Evolutionary conservation across 441 rosid species (phyloP).

Genomic region (Erodium moschatum): DNA sequence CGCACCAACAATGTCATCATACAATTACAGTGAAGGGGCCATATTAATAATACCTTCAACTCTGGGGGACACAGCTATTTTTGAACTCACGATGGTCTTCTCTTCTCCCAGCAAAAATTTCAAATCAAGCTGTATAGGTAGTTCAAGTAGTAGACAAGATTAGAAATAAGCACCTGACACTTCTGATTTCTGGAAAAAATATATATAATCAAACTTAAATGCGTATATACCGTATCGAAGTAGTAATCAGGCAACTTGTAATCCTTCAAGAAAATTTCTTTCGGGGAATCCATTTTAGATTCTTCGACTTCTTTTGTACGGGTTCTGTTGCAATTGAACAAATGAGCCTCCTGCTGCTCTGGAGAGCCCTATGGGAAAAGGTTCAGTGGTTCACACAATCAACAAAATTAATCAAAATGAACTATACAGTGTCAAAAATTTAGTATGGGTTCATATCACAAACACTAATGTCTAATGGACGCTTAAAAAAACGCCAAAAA

Average conservation of each 20-base stretch:
- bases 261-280: constrained; percentile 86
- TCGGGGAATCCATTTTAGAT: constrained; percentile 69
- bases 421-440: neutral
- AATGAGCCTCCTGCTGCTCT: constrained; percentile 39
- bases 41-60: constrained; percentile 50
- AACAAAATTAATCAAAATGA: constrained; percentile 16
- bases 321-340: constrained; percentile 70
- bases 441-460: neutral
- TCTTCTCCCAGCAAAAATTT: constrained; percentile 78
- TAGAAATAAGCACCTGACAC: no score
- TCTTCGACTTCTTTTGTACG: constrained; percentile 50
- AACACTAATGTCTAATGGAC: neutral
- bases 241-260: constrained; percentile 85
- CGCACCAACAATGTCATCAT: neutral
- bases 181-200: no score
- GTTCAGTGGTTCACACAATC: neutral
- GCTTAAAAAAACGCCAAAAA: constrained; percentile 30
- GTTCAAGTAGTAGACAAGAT: constrained; percentile 9
- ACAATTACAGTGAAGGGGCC: constrained; percentile 6
- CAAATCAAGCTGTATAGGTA: constrained; percentile 57
- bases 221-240: constrained; percentile 53
- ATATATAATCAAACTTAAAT: neutral
- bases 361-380: constrained; percentile 45
- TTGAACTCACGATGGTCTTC: constrained; percentile 78
- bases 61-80: constrained; percentile 60